phyloP scores from a whole-genome alignment of 2,329 filamentous ascomycete species.

The Cercospora sp. region DNA sequence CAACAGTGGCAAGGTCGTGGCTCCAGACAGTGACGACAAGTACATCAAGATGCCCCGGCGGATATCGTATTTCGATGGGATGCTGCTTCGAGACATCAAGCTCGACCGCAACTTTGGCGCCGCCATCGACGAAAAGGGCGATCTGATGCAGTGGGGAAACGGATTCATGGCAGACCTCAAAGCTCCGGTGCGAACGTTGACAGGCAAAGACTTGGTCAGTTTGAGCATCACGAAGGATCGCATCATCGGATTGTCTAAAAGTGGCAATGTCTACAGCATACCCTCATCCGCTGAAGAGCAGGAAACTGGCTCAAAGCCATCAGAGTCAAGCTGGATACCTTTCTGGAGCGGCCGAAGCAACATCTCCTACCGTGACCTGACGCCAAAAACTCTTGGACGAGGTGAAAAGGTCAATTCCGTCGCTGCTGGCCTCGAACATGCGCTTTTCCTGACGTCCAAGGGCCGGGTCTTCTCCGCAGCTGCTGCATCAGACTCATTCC shows the following conservation, averaged over 20 bases:
- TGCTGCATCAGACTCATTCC: conserved; percentile 74
- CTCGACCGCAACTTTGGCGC: conserved; percentile 78
- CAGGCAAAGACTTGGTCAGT: conserved; percentile 76
- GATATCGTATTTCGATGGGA: conserved; percentile 78
- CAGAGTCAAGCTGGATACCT: conserved; percentile 70
- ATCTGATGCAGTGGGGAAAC: conserved; percentile 87
- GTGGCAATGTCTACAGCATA: conserved; percentile 80
- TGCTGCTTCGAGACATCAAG: conserved; percentile 83
- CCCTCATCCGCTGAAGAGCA: conserved; percentile 76
- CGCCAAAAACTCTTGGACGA: conserved; percentile 63
- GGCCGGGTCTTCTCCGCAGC: conserved; percentile 90
- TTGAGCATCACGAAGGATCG: conserved; percentile 78
- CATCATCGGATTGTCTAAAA: conserved; percentile 73
- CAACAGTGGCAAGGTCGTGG: conserved; percentile 80
- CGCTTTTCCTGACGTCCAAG: conserved; percentile 76
- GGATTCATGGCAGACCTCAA: conserved; percentile 67
- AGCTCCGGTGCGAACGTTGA: conserved; percentile 69
- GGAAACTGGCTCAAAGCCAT: conserved; percentile 60
- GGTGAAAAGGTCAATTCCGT: conserved; percentile 75
- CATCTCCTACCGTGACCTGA: conserved; percentile 72
- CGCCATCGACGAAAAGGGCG: conserved; percentile 82
- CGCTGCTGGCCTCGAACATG: conserved; percentile 79
- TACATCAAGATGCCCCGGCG: conserved; percentile 78
- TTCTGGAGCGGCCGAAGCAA: conserved; percentile 64
- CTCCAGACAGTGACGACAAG: conserved; percentile 73